Conservation (phyloP, 345 rosid species). For the Citrus unshiu region DNA sequence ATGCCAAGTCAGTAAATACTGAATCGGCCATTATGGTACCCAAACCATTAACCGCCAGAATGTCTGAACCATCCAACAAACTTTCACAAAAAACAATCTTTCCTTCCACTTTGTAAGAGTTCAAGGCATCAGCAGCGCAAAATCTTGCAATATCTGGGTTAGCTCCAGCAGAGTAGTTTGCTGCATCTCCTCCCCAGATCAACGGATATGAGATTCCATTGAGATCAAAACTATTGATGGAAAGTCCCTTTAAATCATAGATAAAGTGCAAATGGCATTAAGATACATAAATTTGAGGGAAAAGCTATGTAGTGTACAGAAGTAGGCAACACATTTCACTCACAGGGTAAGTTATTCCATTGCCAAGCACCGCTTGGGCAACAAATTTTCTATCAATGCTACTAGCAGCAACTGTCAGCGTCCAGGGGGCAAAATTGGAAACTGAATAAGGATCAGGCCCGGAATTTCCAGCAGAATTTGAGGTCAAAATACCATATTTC, state of each 20-base stretch:
- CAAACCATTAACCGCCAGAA: neutral
- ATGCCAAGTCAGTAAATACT: constrained; percentile 1
- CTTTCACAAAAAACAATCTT: constrained; percentile 15
- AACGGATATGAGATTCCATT: constrained; percentile 9
- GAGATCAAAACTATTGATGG: constrained; percentile 11
- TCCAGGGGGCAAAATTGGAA: constrained; percentile 30
- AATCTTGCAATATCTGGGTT: neutral
- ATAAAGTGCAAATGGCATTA: neutral
- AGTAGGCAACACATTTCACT: neutral
- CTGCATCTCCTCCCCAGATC: constrained; percentile 24
- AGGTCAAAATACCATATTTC: constrained; percentile 24
- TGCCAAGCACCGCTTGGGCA: constrained; percentile 28
- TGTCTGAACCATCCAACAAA: constrained; percentile 1
- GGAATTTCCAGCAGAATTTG: constrained; percentile 25
- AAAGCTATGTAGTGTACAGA: neutral
- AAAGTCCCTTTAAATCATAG: neutral
- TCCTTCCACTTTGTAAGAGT: constrained; percentile 15
- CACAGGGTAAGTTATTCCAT: constrained; percentile 16
- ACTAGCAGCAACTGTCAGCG: constrained; percentile 31
- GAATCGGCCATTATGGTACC: constrained; percentile 13
- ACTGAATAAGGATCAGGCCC: constrained; percentile 14
- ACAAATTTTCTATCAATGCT: constrained; percentile 27
- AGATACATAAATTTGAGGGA: neutral
- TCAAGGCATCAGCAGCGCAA: constrained; percentile 1
- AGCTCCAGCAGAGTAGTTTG: constrained; percentile 7